Percentiles rank a stretch among this genome's conserved stretches.
Conservation (phyloP, 257 asterid genomes). For the Gentiana macrophylla region DNA sequence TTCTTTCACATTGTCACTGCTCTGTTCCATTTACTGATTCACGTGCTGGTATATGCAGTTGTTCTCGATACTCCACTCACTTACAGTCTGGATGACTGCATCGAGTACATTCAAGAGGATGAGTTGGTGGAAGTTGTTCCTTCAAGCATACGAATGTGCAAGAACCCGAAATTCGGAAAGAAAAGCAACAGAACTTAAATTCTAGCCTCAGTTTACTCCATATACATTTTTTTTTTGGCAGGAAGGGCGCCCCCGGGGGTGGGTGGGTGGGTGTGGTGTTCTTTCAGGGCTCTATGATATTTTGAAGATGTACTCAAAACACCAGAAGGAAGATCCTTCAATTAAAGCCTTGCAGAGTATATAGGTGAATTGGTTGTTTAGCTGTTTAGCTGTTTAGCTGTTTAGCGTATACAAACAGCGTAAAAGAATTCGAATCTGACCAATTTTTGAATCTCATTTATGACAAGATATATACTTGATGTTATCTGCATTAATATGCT, state of each 20-base stretch:
- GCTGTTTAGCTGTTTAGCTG: no score
- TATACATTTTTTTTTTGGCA: neutral
- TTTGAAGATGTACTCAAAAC: neutral
- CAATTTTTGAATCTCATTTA: no score
- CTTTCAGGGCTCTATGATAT: neutral
- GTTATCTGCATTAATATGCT: no score
- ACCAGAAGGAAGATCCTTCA: conserved; percentile 3
- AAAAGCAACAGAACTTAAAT: conserved; percentile 24
- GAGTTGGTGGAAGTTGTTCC: conserved; percentile 98
- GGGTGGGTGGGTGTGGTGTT: no score
- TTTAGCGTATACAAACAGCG: no score
- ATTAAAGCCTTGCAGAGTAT: neutral
- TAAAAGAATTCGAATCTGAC: no score
- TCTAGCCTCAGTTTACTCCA: neutral
- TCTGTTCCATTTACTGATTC: conserved; percentile 2
- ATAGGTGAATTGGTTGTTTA: no score
- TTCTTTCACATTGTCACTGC: neutral
- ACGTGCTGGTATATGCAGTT: conserved; percentile 32
- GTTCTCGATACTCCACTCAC: conserved; percentile 78
- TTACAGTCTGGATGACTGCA: conserved; percentile 96
- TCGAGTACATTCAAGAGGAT: conserved; percentile 98
- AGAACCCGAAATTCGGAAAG: conserved; percentile 57
- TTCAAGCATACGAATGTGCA: conserved; percentile 79
- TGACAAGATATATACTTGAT: no score
- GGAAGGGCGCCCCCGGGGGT: no score